Evolutionary conservation across 371 early-diverging fungal genomes (phyloP).

Genomic region (Saksenaea vasiformis): DNA sequence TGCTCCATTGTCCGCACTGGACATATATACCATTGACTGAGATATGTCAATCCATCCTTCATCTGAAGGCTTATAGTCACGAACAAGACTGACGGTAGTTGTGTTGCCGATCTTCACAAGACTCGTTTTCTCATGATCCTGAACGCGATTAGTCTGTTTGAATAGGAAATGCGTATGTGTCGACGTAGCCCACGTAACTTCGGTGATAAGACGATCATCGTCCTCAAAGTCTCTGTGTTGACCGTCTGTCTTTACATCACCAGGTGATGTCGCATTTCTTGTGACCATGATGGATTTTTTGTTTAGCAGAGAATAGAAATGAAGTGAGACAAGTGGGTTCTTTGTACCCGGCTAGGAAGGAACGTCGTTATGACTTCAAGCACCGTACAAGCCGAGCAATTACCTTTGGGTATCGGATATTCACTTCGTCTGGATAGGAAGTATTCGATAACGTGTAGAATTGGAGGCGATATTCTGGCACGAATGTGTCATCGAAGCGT

Average conservation of each 20-base stretch:
- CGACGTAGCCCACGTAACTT: constrained; percentile 80
- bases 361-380: not conserved
- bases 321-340: constrained; percentile 82
- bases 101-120: constrained; percentile 39
- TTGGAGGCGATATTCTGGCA: constrained; percentile 78
- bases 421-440: constrained; percentile 72
- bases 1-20: constrained; percentile 51
- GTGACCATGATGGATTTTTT: constrained; percentile 39
- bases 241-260: constrained; percentile 11
- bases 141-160: constrained; percentile 87
- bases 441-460: constrained; percentile 59
- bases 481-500: constrained; percentile 82
- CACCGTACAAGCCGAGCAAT: not conserved
- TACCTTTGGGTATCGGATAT: constrained; percentile 87
- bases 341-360: constrained; percentile 67
- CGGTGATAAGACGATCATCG: constrained; percentile 78
- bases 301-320: constrained; percentile 53
- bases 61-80: constrained; percentile 22
- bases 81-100: constrained; percentile 30
- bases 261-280: constrained; percentile 22
- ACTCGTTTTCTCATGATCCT: constrained; percentile 75
- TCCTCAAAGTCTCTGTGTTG: constrained; percentile 49
- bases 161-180: constrained; percentile 70
- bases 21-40: constrained; percentile 76
- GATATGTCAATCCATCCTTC: constrained; percentile 37